phyloP scores from a whole-genome alignment of 1,284 basidiomycete genomes.

The Marasmius oreades region DNA sequence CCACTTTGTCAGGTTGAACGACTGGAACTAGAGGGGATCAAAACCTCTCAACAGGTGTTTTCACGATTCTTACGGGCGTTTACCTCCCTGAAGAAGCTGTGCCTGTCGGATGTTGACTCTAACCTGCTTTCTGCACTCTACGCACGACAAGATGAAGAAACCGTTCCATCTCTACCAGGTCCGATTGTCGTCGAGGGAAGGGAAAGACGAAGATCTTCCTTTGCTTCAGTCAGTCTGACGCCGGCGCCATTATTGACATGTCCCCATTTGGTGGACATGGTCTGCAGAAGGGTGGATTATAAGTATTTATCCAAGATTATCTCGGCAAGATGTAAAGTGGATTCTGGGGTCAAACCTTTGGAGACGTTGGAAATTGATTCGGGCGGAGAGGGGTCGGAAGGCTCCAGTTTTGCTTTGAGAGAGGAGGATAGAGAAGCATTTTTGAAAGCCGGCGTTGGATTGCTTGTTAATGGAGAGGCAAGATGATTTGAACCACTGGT shows the following conservation, averaged over 20 bases:
- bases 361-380: conserved; percentile 5
- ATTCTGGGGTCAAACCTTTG: conserved; percentile 7
- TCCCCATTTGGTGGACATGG: conserved; percentile 9
- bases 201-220: background rate
- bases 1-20: conserved; percentile 1
- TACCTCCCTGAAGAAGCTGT: conserved; percentile 4
- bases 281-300: conserved; percentile 9
- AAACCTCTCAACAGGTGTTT: conserved; percentile 4
- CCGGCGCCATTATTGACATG: conserved; percentile 2
- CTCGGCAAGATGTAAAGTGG: conserved; percentile 6
- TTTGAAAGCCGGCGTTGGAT: conserved; percentile 4
- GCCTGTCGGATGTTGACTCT: conserved; percentile 3
- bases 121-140: conserved; percentile 2
- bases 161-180: background rate
- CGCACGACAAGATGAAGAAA: background rate
- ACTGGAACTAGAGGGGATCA: conserved; percentile 9
- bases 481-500: no score
- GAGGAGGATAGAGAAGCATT: conserved; percentile 1
- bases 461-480: background rate
- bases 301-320: conserved; percentile 8
- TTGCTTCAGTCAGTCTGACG: conserved; percentile 6
- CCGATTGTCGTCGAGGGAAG: background rate
- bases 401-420: conserved; percentile 2
- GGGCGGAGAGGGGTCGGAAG: background rate
- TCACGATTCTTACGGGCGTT: conserved; percentile 3